Evolutionary conservation across 2,329 filamentous ascomycete genomes (phyloP).

Genomic region (Myriosclerotinia scirpicola): DNA sequence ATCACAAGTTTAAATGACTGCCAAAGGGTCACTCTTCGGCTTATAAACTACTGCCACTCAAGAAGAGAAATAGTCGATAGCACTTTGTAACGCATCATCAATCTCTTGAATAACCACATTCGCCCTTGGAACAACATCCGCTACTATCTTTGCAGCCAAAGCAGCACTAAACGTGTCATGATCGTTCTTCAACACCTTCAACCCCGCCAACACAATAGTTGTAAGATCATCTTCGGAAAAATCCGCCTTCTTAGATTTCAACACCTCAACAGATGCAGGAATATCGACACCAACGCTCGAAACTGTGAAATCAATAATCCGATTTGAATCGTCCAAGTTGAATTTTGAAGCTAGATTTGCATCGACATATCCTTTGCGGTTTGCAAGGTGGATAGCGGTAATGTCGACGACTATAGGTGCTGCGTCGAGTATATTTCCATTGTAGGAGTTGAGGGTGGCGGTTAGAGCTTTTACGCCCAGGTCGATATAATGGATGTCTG

Average conservation of each 20-base stretch:
- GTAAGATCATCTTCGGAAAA: neutral
- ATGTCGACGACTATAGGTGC: neutral
- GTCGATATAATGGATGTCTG: neutral
- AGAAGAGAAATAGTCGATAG: neutral
- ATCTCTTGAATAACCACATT: neutral
- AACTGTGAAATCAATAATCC: neutral
- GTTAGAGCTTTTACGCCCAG: neutral
- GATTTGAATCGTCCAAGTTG: neutral
- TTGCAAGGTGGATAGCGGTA: neutral
- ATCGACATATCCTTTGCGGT: neutral
- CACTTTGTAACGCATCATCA: neutral
- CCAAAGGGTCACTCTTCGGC: neutral
- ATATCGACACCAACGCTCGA: neutral
- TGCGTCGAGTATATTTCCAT: neutral
- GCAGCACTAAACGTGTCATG: neutral
- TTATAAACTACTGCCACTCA: neutral
- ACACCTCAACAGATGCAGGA: rapidly evolving
- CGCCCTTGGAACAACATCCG: neutral
- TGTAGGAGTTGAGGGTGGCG: neutral
- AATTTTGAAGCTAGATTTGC: neutral
- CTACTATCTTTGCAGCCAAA: neutral
- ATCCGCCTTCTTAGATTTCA: neutral
- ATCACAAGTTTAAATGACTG: neutral
- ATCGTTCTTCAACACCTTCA: neutral
- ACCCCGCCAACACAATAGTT: neutral